Evolutionary conservation across 2,329 filamentous ascomycete species (phyloP).

Genomic region (Ophiostoma piceae): DNA sequence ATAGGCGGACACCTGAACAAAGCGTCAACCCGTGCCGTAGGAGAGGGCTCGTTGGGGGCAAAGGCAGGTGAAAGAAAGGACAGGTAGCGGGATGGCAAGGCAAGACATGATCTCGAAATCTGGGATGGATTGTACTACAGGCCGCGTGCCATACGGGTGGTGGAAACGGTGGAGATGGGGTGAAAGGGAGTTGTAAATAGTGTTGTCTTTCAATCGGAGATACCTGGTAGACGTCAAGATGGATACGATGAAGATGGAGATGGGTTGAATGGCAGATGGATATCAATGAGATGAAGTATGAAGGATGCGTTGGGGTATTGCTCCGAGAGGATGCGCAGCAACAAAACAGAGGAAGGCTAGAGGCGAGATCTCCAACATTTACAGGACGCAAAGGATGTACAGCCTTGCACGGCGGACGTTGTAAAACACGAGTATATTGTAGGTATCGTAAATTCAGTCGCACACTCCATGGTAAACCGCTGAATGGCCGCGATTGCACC

Average conservation of each 20-base stretch:
- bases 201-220: neutral
- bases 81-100: neutral
- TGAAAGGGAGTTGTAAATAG: too few species aligned
- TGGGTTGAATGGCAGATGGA: neutral
- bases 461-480: neutral
- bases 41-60: conserved; percentile 3
- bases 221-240: too few species aligned
- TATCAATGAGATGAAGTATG: neutral
- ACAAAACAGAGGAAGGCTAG: neutral
- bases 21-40: neutral
- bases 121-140: neutral
- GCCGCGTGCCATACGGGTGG: neutral
- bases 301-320: neutral
- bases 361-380: neutral
- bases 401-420: neutral
- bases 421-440: neutral
- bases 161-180: neutral
- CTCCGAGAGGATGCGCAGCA: neutral
- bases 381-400: neutral
- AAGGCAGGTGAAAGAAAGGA: neutral
- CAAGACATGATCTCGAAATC: neutral
- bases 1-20: neutral
- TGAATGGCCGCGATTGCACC: neutral
- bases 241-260: neutral
- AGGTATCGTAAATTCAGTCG: neutral